Base-by-base conservation (phyloP, 176 grass and related monocot genomes). In the Neostapfia colusana region DNA sequence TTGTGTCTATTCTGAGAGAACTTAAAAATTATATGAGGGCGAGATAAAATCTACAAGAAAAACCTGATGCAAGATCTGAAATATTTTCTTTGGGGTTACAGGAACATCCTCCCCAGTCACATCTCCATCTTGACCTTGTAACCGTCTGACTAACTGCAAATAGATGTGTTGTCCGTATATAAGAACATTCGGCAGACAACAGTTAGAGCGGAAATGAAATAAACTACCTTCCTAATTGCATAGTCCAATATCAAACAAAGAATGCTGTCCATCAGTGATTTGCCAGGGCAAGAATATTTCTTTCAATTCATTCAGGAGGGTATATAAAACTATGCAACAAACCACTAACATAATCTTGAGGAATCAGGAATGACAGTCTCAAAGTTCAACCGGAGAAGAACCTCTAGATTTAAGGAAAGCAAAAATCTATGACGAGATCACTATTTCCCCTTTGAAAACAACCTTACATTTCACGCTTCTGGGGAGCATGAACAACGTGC, bases 61-160 rank as follows among this genome's bases (percentile, higher is more conserved):
- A 88, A 99, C 95, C 95, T 99, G 87, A 88, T 92, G 89, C 60
- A 99, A 83, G 60, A 99, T 99, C 81, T 99, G 95, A 55, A 95
- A 99, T 79, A 99, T 95, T 90, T 95, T 95, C 77, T 99, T 99
- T 31, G 95, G 95, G 70, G 95, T 95, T 51, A 87, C 86, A 68
- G 89, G 87, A 67, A 88, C 85, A 65, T 99, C 91, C 80, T 95
- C 95, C 77, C 95, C 91, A 82, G 73, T 84, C 14, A 87, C 84
- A 88, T 95, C 89, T 69, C 89, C 91, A 80, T 99, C 95, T 88
- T 99, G 95, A 79, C 80, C 83, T 90, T 95, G 95, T 78, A 99
- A 95, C 55, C 85, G 82, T 76, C 95, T 95, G 55, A 98, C 91
- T 77, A 98, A 90, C 95, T 98, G 80, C 85, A 94, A 54, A 84